Conservation (phyloP, 306 rosid species). For the Acmispon strigosus region DNA sequence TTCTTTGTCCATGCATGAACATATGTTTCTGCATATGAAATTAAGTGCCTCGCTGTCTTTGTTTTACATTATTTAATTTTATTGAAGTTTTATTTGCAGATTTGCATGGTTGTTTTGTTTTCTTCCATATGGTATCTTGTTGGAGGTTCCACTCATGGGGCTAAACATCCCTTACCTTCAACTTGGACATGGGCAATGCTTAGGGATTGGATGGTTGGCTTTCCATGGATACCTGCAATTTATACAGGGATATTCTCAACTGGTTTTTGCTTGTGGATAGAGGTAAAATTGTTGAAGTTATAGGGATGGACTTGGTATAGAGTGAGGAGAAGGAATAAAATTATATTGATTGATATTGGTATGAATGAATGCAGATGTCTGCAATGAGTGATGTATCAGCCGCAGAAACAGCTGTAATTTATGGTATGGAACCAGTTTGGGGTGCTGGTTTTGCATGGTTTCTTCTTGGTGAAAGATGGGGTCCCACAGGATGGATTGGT, state of each 20-base stretch:
- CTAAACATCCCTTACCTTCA: slow-evolving; percentile 31
- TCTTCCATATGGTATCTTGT: slow-evolving; percentile 53
- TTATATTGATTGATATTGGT: too few species aligned
- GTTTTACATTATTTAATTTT: neutral
- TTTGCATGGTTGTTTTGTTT: slow-evolving; percentile 49
- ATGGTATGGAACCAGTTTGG: slow-evolving; percentile 80
- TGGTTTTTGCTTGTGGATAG: slow-evolving; percentile 72
- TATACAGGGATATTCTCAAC: slow-evolving; percentile 74
- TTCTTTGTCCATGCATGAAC: slow-evolving; percentile 1
- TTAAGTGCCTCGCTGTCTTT: neutral
- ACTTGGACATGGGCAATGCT: slow-evolving; percentile 45
- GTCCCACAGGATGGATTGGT: slow-evolving; percentile 64
- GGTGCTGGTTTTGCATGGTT: slow-evolving; percentile 80
- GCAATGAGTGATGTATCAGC: slow-evolving; percentile 81
- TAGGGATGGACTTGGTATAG: neutral
- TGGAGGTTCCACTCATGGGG: slow-evolving; percentile 40
- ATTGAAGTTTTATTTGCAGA: slow-evolving; percentile 31
- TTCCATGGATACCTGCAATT: slow-evolving; percentile 80
- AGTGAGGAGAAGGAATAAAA: neutral
- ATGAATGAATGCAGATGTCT: slow-evolving; percentile 40
- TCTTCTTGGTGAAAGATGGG: slow-evolving; percentile 84
- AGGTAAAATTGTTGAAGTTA: slow-evolving; percentile 33
- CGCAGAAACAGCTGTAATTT: slow-evolving; percentile 66
- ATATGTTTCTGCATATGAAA: neutral
- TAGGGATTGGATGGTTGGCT: slow-evolving; percentile 46